Percentiles rank a stretch among this genome's conserved stretches.
Evolutionary conservation across 139 green algal species (phyloP).

Genomic region (Chlorella sp.): DNA sequence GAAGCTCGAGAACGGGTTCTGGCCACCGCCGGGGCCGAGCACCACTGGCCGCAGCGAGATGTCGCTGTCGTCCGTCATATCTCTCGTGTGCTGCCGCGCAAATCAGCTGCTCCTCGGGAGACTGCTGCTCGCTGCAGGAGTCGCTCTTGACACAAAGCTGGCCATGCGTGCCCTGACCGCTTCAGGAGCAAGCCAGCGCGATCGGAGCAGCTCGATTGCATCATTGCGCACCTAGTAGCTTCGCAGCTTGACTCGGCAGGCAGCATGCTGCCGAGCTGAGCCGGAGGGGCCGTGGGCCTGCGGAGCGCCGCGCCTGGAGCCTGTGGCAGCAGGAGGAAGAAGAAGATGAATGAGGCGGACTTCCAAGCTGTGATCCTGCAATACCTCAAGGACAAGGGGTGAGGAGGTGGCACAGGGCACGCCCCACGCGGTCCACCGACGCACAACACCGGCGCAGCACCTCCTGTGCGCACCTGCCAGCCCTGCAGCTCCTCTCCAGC

Average conservation of each 20-base stretch:
- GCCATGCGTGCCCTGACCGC: neutral
- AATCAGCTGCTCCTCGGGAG: too few relatives aligned
- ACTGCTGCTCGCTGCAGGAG: too few relatives aligned
- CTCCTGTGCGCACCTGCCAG: too few relatives aligned
- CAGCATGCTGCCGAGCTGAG: too few relatives aligned
- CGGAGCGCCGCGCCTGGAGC: too few relatives aligned
- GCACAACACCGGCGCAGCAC: neutral
- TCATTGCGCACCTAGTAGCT: too few relatives aligned
- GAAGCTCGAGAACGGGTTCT: constrained; percentile 71
- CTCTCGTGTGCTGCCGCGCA: neutral
- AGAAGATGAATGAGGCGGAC: constrained; percentile 12
- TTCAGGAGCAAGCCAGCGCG: neutral
- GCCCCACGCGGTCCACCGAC: too few relatives aligned
- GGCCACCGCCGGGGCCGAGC: constrained; percentile 47
- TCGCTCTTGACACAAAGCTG: neutral
- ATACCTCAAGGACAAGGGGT: constrained; percentile 24
- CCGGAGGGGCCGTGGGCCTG: too few relatives aligned
- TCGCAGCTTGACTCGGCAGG: too few relatives aligned
- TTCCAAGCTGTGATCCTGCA: constrained; percentile 23
- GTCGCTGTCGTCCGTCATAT: constrained; percentile 13
- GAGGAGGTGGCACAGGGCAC: neutral
- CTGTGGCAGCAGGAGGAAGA: too few relatives aligned
- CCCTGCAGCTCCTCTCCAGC: too few relatives aligned
- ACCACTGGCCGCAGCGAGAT: constrained; percentile 44
- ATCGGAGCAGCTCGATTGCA: too few relatives aligned